Base-by-base conservation (phyloP, 2,329 filamentous ascomycete genomes). In the Rasamsonia emersonii region DNA sequence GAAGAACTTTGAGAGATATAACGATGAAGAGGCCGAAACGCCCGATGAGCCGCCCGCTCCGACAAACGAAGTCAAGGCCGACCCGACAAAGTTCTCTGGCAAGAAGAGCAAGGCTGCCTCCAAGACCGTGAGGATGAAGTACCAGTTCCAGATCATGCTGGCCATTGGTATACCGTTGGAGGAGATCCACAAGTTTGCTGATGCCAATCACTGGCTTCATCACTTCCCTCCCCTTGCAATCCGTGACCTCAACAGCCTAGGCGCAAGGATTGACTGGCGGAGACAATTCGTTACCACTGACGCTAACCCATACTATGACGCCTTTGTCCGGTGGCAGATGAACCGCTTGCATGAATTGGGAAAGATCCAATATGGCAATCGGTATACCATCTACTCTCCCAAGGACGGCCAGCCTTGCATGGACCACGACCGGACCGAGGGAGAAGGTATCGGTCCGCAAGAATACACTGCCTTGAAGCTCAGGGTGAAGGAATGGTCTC, bases 301-400 rank as follows among this genome's bases (percentile, higher is more conserved):
- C 48, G 86, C 86, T 20, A 98, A 98, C 62, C 86, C 86, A 4
- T 96, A 91, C 67, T 98, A 93, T 56, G 89, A 98, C 56, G 75
- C 85, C 4, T 98, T 98, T 51, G 81, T 96, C 24, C 70, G 84
- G 50, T 98, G 91, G 91, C 91, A 96, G 64, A 95, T 96, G 84
- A 88, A 83, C 57, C 82, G 84, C 42, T 72, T 96, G 31, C 85
- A 82, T 61, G 83, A 91, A 54, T 66, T 94, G 40, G 75, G 83
- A 50, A 96, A 95, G 70, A 89, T 96, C 62, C 84, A 88, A 62
- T 93, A 91, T 50, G 86, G 86, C 34, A 91, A 86, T 66, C 70
- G 86, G 49, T 94, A 95, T 59, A 96, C 89, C 5, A 81, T 96
- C 43, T 93, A 95, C 69, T 84, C 78, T 14, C 83, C 85, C 37